These are phyloP conservation scores for Suhomyces emberorum DNA, from an alignment of 805 yeast species.

Conservation along the genomic window DNA sequence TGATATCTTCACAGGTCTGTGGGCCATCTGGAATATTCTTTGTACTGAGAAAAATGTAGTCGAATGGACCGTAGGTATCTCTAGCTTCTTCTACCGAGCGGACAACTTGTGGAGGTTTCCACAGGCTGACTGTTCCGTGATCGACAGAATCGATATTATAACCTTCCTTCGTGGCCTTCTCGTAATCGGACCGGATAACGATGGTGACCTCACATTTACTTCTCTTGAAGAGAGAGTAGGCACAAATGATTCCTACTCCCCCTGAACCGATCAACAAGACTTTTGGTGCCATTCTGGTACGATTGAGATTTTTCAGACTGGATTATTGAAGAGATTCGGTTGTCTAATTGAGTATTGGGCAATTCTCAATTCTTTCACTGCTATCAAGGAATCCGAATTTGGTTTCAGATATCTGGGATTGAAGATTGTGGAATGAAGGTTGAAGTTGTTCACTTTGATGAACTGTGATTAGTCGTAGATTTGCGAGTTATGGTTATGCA, in stretches of 20 bases:
- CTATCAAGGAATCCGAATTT: too few species aligned
- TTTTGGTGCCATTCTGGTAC: too few species aligned
- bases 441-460: too few species aligned
- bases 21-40: constrained; percentile 37
- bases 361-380: too few species aligned
- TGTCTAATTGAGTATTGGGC: too few species aligned
- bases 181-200: constrained; percentile 65
- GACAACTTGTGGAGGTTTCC: constrained; percentile 51
- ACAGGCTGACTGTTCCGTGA: constrained; percentile 52
- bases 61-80: constrained; percentile 26
- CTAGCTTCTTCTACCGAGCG: constrained; percentile 46
- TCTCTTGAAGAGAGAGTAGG: constrained; percentile 53
- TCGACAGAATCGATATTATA: constrained; percentile 58
- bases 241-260: constrained; percentile 80
- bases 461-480: too few species aligned
- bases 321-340: too few species aligned
- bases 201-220: constrained; percentile 53
- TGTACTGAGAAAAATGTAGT: constrained; percentile 37
- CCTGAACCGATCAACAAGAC: constrained; percentile 77
- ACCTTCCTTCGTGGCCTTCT: constrained; percentile 49
- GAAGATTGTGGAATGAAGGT: too few species aligned
- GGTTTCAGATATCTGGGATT: too few species aligned
- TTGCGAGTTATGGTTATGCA: too few species aligned
- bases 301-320: too few species aligned
- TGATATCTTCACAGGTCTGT: constrained; percentile 40